Evolutionary conservation across 2,329 filamentous ascomycete species (phyloP).

Genomic region (Ceratocystis alfenasii): DNA sequence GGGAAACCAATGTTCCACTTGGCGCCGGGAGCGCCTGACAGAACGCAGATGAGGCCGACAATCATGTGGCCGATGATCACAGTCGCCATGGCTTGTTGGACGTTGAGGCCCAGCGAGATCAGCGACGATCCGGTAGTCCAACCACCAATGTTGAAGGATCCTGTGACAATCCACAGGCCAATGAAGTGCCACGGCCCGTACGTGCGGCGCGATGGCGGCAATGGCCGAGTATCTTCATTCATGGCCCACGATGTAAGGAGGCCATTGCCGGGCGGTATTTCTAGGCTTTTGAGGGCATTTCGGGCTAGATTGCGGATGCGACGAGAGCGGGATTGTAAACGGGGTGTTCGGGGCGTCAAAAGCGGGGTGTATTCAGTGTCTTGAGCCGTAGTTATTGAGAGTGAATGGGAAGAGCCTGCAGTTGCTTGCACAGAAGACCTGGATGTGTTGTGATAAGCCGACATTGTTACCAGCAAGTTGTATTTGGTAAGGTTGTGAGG

Average conservation of each 20-base stretch:
- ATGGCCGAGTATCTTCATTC: conserved; percentile 28
- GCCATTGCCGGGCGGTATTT: conserved; percentile 12
- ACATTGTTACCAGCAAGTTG: not conserved
- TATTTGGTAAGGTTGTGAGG: too few species aligned
- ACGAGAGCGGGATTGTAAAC: not conserved
- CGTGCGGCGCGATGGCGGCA: conserved; percentile 27
- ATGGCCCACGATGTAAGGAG: conserved; percentile 16
- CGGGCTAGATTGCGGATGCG: not conserved
- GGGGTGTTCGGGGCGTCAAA: not conserved
- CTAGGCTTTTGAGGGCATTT: not conserved
- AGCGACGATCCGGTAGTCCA: conserved; percentile 31
- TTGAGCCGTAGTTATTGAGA: not conserved
- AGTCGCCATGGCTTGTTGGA: conserved; percentile 34
- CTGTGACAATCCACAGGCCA: conserved; percentile 29
- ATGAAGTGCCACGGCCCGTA: conserved; percentile 30
- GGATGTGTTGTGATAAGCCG: not conserved
- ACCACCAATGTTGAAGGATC: conserved; percentile 30
- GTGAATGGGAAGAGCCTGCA: not conserved
- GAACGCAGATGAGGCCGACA: conserved; percentile 34
- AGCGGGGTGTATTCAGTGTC: not conserved
- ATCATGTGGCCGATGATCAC: conserved; percentile 35
- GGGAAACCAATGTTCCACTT: conserved; percentile 35
- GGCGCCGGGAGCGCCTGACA: conserved; percentile 32
- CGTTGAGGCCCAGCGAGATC: conserved; percentile 35
- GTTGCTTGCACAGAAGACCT: not conserved